Evolutionary conservation across 2,329 filamentous ascomycete species (phyloP).

Genomic region (Colletotrichum eleusines): DNA sequence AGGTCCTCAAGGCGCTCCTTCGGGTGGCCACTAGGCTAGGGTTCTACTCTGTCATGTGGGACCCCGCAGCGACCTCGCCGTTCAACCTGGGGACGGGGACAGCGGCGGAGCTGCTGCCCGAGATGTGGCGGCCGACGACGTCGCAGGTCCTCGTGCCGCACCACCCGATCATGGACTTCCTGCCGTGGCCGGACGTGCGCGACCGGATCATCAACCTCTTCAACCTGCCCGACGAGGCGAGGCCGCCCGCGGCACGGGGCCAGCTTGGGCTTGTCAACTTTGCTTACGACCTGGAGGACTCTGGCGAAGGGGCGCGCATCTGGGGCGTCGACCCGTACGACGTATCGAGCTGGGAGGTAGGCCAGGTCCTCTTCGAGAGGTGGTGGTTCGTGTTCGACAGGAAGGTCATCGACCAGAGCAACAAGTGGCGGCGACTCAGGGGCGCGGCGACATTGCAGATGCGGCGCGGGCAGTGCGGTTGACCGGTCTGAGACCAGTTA

Average conservation of each 20-base stretch:
- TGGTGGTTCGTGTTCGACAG: slow-evolving; percentile 73
- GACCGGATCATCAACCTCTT: slow-evolving; percentile 66
- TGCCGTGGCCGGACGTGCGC: slow-evolving; percentile 68
- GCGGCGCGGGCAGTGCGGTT: slow-evolving; percentile 11
- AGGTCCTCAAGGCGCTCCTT: slow-evolving; percentile 60
- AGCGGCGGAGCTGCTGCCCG: slow-evolving; percentile 55
- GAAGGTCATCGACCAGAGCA: slow-evolving; percentile 65
- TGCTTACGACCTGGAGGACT: slow-evolving; percentile 69
- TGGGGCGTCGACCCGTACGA: slow-evolving; percentile 63
- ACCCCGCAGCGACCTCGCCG: slow-evolving; percentile 59
- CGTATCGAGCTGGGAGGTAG: slow-evolving; percentile 66
- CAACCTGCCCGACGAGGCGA: slow-evolving; percentile 59
- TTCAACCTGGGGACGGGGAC: slow-evolving; percentile 54
- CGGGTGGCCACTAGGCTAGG: slow-evolving; percentile 62
- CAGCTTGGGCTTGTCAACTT: slow-evolving; percentile 63
- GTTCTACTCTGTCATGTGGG: slow-evolving; percentile 58
- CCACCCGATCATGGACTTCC: slow-evolving; percentile 68
- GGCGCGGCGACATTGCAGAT: slow-evolving; percentile 51
- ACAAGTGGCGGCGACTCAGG: slow-evolving; percentile 61
- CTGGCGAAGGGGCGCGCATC: slow-evolving; percentile 63
- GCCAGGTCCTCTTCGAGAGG: slow-evolving; percentile 67
- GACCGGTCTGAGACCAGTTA: slow-evolving; percentile 24
- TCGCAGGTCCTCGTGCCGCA: slow-evolving; percentile 64
- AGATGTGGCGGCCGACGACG: slow-evolving; percentile 62
- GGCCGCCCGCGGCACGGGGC: slow-evolving; percentile 61